phyloP scores from a whole-genome alignment of 2,329 filamentous ascomycete species.

The Pseudogymnoascus sp. region DNA sequence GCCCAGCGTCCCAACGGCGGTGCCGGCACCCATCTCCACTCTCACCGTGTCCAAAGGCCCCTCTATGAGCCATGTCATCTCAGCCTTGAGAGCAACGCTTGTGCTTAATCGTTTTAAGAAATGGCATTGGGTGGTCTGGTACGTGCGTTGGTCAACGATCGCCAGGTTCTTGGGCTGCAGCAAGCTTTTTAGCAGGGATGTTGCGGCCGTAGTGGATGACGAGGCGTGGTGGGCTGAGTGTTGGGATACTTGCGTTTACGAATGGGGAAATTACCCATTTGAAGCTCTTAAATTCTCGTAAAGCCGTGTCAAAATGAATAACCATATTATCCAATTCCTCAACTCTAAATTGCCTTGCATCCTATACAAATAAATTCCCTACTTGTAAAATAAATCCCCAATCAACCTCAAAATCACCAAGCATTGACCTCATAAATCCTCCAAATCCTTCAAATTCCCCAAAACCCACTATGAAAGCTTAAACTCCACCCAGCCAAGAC shows the following conservation, averaged over 20 bases:
- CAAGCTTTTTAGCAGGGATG: background rate
- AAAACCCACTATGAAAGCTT: background rate
- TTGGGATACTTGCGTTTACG: background rate
- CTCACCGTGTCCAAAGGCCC: background rate
- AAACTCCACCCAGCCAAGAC: background rate
- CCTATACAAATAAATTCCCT: background rate
- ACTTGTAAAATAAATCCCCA: no score
- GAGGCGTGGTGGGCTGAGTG: background rate
- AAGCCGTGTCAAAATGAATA: background rate
- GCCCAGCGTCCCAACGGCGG: background rate
- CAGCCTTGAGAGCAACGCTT: background rate
- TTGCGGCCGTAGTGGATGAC: background rate
- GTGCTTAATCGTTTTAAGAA: background rate
- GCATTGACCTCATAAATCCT: background rate
- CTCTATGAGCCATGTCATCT: background rate
- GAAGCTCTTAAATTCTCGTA: background rate
- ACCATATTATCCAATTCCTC: background rate
- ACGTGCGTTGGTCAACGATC: background rate
- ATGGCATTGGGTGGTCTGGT: background rate
- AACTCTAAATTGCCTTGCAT: background rate
- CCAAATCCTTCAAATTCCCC: background rate
- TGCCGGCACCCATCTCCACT: background rate
- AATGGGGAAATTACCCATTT: background rate
- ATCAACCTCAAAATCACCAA: background rate
- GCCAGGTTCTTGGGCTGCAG: background rate